Conservation (phyloP, 441 rosid genomes). For the Brassica hybrid region DNA sequence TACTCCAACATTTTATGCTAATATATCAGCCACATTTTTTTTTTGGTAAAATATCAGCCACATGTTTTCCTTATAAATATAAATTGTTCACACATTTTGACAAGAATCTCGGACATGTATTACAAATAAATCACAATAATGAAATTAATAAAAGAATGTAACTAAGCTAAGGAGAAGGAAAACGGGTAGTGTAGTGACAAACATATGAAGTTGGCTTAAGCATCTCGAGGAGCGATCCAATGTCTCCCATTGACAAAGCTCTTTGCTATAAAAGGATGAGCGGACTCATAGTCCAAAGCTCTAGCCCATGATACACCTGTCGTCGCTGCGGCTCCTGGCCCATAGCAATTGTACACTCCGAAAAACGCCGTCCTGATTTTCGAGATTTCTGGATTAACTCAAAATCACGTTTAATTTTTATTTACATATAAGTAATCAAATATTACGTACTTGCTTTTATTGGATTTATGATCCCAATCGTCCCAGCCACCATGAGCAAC, state of each 20-base stretch:
- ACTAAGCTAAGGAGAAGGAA: neutral
- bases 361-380: constrained; percentile 71
- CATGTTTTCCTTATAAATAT: neutral
- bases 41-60: too few relatives aligned
- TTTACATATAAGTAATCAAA: neutral
- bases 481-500: constrained; percentile 98
- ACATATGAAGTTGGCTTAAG: constrained; percentile 41
- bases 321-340: constrained; percentile 85
- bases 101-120: constrained; percentile 2
- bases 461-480: constrained; percentile 87
- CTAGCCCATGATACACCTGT: constrained; percentile 85
- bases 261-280: constrained; percentile 80
- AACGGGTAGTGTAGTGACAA: too few relatives aligned
- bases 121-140: neutral
- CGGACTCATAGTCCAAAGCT: constrained; percentile 74
- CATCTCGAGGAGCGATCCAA: constrained; percentile 83
- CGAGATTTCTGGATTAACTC: constrained; percentile 1
- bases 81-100: neutral
- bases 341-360: constrained; percentile 84
- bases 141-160: constrained; percentile 11
- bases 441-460: constrained; percentile 71
- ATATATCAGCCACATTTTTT: too few relatives aligned
- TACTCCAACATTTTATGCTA: neutral
- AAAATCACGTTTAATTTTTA: neutral
- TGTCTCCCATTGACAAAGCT: constrained; percentile 93